phyloP scores from a whole-genome alignment of 169 alveolate species.

The Cryptosporidium bovis region DNA sequence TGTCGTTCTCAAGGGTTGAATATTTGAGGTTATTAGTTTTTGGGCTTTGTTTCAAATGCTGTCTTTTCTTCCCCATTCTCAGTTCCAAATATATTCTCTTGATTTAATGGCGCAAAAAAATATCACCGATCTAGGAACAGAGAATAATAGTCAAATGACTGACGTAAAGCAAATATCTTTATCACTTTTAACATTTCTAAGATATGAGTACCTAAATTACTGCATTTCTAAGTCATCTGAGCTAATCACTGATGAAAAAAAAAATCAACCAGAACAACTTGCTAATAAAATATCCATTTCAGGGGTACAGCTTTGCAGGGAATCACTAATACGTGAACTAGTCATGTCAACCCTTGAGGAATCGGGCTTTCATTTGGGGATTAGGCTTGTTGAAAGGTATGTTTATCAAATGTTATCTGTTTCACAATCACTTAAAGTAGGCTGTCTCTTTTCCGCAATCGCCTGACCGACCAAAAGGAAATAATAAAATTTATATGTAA shows the following conservation, averaged over 20 bases:
- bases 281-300: constrained; percentile 7
- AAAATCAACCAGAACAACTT: not conserved
- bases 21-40: not conserved
- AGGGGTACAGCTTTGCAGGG: constrained; percentile 17
- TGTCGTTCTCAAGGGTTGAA: not conserved
- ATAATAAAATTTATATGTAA: constrained; percentile 78
- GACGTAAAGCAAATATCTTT: constrained; percentile 37
- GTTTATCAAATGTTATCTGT: not conserved
- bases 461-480: constrained; percentile 78
- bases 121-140: too few species aligned
- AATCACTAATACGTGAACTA: constrained; percentile 50
- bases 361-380: constrained; percentile 54
- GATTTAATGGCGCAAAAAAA: not conserved
- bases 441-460: constrained; percentile 36
- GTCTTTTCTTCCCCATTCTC: constrained; percentile 44
- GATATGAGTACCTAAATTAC: constrained; percentile 67
- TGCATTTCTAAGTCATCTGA: constrained; percentile 25
- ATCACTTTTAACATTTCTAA: constrained; percentile 45
- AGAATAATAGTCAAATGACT: constrained; percentile 11
- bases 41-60: not conserved
- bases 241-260: constrained; percentile 36
- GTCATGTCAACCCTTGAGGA: constrained; percentile 69
- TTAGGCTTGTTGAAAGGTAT: constrained; percentile 70
- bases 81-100: not conserved
- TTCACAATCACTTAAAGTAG: not conserved